These are phyloP conservation scores for Diaporthe ampelina DNA, from an alignment of 2,329 filamentous ascomycete species.

Conservation along the genomic window DNA sequence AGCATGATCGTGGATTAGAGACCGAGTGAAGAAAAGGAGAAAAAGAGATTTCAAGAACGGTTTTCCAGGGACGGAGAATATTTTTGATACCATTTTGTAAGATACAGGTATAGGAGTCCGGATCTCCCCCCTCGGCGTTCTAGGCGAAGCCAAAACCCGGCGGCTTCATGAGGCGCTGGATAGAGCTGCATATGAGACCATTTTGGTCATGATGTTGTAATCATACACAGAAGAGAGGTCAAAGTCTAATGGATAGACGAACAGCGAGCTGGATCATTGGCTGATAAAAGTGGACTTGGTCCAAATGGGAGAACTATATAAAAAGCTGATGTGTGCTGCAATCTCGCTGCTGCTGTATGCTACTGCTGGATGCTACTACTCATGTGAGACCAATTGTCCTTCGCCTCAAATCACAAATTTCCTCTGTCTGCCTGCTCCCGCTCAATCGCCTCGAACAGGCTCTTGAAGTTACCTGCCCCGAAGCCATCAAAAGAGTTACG, in stretches of 20 bases:
- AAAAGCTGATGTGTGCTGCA: conserved; percentile 1
- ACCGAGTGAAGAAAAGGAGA: background rate
- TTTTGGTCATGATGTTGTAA: conserved; percentile 17
- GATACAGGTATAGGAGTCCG: conserved; percentile 33
- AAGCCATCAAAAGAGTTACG: conserved; percentile 91
- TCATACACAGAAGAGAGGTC: conserved; percentile 17
- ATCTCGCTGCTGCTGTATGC: conserved; percentile 6
- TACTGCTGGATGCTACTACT: background rate
- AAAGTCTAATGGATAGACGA: conserved; percentile 9
- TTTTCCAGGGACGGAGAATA: background rate
- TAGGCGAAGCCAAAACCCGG: conserved; percentile 6
- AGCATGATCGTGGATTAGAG: conserved; percentile 61
- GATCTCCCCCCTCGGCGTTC: conserved; percentile 24
- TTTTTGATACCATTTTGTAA: conserved; percentile 38
- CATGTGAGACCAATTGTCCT: background rate
- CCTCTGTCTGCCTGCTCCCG: conserved; percentile 89
- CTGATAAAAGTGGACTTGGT: background rate
- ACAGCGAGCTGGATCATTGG: background rate
- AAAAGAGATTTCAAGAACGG: background rate
- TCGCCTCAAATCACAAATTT: conserved; percentile 72
- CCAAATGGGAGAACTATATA: conserved; percentile 13
- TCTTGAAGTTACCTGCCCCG: conserved; percentile 96
- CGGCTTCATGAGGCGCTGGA: conserved; percentile 14
- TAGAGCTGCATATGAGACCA: conserved; percentile 23
- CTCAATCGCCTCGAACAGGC: conserved; percentile 94